Evolutionary conservation across 805 yeast genomes (phyloP), one percentile per base, ranked within the genome.

Genomic region (Candida easanensis): DNA sequence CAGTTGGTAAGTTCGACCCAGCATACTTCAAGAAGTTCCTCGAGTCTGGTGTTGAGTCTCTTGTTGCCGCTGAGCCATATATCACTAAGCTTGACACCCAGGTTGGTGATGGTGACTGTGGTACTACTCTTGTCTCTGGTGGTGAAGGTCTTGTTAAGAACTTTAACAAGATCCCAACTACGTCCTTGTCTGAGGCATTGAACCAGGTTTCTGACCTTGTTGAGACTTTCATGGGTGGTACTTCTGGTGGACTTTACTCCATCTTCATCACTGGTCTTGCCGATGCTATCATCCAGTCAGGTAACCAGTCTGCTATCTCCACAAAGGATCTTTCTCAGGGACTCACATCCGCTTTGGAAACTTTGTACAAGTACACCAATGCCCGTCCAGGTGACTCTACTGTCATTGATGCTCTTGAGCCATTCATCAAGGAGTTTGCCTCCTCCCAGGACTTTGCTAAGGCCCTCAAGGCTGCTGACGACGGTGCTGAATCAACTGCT

Each of bases 31-130:
- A 64, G 20, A 58, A 52, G 39, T 58, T 75, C 51, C 62, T 81
- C 54, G 60, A 63, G 31, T 53, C 73, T 2, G 80, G 77, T 31
- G 82, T 86, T 43, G 67, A 76, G 41, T 60, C 63, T 7, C 65
- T 82, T 6, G 66, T 83, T 33, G 68, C 73, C 21, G 76, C 76
- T n/a, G 97, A 90, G 63, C 93, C 96, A 2, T 76, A 79, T 54
- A 84, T 90, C 57, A 90, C 97, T 1, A 74, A 79, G 42, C 81
- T 85, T 52, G 98, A 90, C 57, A 84, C 95, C 2, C 73, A 80
- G 52, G 97, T 91, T 1, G 98, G 98, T 45, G 98, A 90, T 62
- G 98, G 98, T 54, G 98, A 90, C 61, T 90, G 97, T 66, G 98
- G 98, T 32, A 93, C 88, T 56, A 90, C 97, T 1, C 68, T 90